Base-by-base conservation (phyloP, 1,284 basidiomycete species). In the Waitea zeae region DNA sequence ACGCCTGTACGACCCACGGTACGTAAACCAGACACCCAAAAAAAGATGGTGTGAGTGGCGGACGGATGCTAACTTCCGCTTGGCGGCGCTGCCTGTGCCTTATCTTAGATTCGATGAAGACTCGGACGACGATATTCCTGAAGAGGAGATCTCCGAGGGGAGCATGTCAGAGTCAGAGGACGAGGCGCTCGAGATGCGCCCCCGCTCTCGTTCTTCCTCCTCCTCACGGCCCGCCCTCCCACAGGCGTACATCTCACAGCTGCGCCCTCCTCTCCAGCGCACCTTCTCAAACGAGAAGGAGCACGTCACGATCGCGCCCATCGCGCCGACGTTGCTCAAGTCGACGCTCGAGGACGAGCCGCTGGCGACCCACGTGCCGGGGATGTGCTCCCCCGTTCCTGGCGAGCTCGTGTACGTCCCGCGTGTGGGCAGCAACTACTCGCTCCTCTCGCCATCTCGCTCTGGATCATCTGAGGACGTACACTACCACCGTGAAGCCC, bases 311-410 rank as follows among this genome's bases (percentile, higher is more conserved):
- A 98, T 97, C 42, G 90, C 89, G 11, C 82, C 88, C 31, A 92
- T 98, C 42, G 82, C 90, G 0, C 93, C 93, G 1, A 92, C 93
- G 1, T 70, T 86, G 31, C 66, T 98, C 45, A 98, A 97, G 17
- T 66, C 62, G 0, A 65, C 62, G 18, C 53, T 62, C 3, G 65
- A 60, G 6, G 63, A 69, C 36, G 57, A 62, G n/a, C n/a, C n/a
- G 30, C 45, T 46, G 20, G 41, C 35, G 17, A 42, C 44, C 20
- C 33, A 50, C 19, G 37, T 17, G 7, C 9, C 22, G 34, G 29
- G 30, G 30, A 19, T 29, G 22, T 14, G 15, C 27, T 33, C 36
- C n/a, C 50, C 44, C 13, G 46, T 38, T 30, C 47, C 53, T 4
- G 64, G 72, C 33, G 69, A 70, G 40, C 64, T 87, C 41, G 75